Conservation (phyloP, 176 grass and related monocot genomes). For the Avena eriantha region DNA sequence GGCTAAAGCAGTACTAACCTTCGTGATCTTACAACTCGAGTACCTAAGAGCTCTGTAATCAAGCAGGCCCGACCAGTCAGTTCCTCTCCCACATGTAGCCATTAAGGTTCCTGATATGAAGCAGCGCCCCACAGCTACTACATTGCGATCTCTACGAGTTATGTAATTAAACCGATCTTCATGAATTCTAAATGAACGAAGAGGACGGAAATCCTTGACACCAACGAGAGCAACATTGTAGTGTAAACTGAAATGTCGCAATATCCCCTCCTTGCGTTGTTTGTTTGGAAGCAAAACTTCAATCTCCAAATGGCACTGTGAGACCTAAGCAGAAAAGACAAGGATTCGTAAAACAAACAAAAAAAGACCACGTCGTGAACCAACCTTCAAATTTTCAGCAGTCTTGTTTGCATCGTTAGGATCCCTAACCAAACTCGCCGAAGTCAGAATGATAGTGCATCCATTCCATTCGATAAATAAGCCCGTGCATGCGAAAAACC, state of each 20-base stretch:
- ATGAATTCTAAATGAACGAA: not conserved
- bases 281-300: slow-evolving; percentile 19
- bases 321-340: not conserved
- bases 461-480: slow-evolving; percentile 22
- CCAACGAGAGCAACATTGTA: slow-evolving; percentile 19
- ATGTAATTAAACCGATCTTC: not conserved
- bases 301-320: slow-evolving; percentile 23
- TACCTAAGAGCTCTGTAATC: slow-evolving; percentile 5
- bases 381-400: slow-evolving; percentile 21
- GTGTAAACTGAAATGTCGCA: not conserved
- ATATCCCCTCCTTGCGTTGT: not conserved
- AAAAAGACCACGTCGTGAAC: not conserved
- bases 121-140: slow-evolving; percentile 8
- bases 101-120: slow-evolving; percentile 10
- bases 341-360: too few relatives aligned
- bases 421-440: slow-evolving; percentile 27
- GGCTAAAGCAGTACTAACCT: slow-evolving; percentile 5
- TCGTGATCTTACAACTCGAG: slow-evolving; percentile 32
- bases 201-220: not conserved
- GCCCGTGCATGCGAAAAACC: slow-evolving; percentile 7
- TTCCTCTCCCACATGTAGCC: not conserved
- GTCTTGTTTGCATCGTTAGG: not conserved
- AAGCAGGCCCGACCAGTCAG: not conserved
- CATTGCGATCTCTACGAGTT: not conserved
- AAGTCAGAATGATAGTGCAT: slow-evolving; percentile 18